Evolutionary conservation across 805 yeast species (phyloP).

Genomic region (Candida suzukii): DNA sequence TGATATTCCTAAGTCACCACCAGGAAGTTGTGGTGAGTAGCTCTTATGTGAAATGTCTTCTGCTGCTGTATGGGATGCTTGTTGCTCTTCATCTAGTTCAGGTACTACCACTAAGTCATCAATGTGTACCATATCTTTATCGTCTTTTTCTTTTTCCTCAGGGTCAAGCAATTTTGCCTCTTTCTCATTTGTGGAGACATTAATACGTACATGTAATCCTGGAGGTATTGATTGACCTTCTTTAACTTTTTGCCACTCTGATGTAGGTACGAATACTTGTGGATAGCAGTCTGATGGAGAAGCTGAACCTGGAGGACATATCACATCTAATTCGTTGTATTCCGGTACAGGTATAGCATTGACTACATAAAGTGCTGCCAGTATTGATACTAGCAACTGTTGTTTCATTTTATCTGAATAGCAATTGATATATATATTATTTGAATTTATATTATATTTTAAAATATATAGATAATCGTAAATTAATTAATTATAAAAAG

Average conservation of each 20-base stretch:
- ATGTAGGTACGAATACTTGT: constrained; percentile 50
- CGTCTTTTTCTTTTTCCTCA: neutral
- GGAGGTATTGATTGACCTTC: constrained; percentile 75
- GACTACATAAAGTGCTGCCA: neutral
- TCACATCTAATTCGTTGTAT: constrained; percentile 11
- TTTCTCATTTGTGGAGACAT: constrained; percentile 61
- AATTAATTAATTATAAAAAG: too few relatives aligned
- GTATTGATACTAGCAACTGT: neutral
- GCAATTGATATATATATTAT: too few relatives aligned
- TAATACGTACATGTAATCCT: constrained; percentile 71
- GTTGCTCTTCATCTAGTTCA: neutral
- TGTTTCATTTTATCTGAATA: too few relatives aligned
- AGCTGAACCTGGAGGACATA: constrained; percentile 31
- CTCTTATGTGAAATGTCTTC: neutral
- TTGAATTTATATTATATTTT: too few relatives aligned
- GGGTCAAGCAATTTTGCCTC: constrained; percentile 50
- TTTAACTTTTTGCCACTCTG: constrained; percentile 61
- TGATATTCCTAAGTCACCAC: neutral
- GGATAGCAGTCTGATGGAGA: constrained; percentile 55
- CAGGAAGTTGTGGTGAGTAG: neutral
- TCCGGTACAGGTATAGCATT: neutral
- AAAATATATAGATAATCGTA: too few relatives aligned
- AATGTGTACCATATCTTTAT: neutral
- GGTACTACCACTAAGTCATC: neutral
- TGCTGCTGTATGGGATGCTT: neutral